Conservation (phyloP, 768 basidiomycete species). For the Boletus patriciae region DNA sequence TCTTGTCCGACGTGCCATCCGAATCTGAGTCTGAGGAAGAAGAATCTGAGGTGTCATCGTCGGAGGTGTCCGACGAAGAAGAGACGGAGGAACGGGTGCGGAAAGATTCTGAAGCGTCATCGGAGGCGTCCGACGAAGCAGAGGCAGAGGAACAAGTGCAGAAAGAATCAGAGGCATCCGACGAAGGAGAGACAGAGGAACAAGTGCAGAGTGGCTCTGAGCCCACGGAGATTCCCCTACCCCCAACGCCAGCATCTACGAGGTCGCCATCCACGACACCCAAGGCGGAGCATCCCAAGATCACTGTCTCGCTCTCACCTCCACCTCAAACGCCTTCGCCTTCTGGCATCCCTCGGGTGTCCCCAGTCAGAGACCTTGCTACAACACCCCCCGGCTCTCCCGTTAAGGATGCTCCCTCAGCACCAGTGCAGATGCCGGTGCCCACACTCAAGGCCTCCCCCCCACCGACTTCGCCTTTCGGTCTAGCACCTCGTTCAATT, state of each 20-base stretch:
- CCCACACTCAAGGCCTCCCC: constrained; percentile 19
- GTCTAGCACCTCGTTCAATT: constrained; percentile 48
- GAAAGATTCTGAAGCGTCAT: constrained; percentile 21
- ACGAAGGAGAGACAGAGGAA: constrained; percentile 23
- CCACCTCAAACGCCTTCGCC: constrained; percentile 30
- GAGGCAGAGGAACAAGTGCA: constrained; percentile 20
- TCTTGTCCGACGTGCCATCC: too few species aligned
- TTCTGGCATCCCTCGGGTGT: constrained; percentile 21
- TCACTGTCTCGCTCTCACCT: constrained; percentile 36
- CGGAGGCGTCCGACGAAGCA: constrained; percentile 12
- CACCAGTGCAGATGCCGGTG: constrained; percentile 11
- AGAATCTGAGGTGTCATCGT: not conserved
- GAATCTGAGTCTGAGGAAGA: constrained; percentile 10
- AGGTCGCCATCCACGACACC: constrained; percentile 62
- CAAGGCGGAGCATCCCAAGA: constrained; percentile 48
- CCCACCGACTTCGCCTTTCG: constrained; percentile 39
- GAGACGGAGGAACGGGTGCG: not conserved
- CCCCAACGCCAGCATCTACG: constrained; percentile 38
- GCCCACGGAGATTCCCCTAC: constrained; percentile 18
- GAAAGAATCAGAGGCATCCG: constrained; percentile 9
- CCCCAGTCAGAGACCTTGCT: constrained; percentile 42
- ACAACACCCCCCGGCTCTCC: constrained; percentile 72
- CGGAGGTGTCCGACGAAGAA: constrained; percentile 7
- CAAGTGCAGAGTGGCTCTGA: constrained; percentile 23
- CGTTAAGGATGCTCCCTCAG: constrained; percentile 37